Base-by-base conservation (phyloP, 1,284 basidiomycete genomes). In the Fomitopsis schrenkii region DNA sequence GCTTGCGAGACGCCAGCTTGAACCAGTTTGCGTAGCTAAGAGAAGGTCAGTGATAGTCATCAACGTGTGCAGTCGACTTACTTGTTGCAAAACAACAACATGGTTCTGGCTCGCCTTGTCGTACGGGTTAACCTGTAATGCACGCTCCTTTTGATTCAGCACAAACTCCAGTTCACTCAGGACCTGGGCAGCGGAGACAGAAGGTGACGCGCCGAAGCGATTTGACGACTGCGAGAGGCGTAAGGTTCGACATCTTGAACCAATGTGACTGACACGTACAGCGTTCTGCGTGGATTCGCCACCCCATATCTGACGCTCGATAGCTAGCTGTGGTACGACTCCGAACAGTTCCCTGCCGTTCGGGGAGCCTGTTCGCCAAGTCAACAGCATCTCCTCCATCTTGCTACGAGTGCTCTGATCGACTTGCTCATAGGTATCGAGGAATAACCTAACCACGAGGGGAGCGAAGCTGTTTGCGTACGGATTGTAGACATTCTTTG, bases 301-400 rank as follows among this genome's bases (percentile, higher is more conserved):
- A 33, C 86, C 86, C 91, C 90, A 93, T 33, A 93, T 84, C 40
- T 87, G 86, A 17, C 87, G 83, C 72, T 94, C 93, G 63, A 94
- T 90, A 9, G 86, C 83, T 35, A 84, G 75, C 69, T 94, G 93
- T 42, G 87, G 80, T 3, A 84, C 83, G 33, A 85, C 77, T 42
- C 93, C 91, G 71, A 96, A 98, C 2, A 98, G 79, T 71, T 95
- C 91, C 61, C 85, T 84, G n/a, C 90, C 85, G 54, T 81, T 81
- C 1, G 90, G 89, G 10, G 90, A 88, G 40, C 93, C 93, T 38
- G 87, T 91, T 36, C 94, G 83, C 95, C 95, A 98, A 9, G 95
- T 95, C 42, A 93, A 77, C 19, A 97, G 83, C 87, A 98, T 94
- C 75, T 98, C 95, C 71, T 96, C 94, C 91, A 98, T 95, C 76